Percentiles rank a stretch among this genome's conserved stretches.
phyloP scores from a whole-genome alignment of 768 basidiomycete genomes.

The Trametes punicea region DNA sequence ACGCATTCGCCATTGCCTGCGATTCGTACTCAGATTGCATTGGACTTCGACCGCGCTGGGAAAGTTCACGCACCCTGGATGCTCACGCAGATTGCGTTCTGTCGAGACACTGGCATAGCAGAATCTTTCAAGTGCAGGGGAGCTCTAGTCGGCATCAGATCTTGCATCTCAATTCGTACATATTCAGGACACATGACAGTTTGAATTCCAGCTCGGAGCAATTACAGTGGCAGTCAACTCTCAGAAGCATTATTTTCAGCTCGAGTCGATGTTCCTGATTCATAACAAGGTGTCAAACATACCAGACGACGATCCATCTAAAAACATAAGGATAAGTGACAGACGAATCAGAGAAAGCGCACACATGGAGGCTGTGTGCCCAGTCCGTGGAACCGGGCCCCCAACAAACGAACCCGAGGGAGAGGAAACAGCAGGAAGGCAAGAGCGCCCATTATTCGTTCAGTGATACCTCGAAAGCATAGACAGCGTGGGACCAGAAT shows the following conservation, averaged over 20 bases:
- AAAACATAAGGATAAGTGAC: constrained; percentile 9
- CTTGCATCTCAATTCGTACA: not conserved
- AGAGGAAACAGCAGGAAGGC: constrained; percentile 19
- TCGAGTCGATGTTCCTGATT: not conserved
- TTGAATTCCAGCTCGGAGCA: not conserved
- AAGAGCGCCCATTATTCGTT: constrained; percentile 18
- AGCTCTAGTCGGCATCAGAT: constrained; percentile 2
- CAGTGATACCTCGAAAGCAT: constrained; percentile 8
- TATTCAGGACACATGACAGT: not conserved
- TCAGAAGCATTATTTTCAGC: not conserved
- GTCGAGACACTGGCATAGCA: not conserved
- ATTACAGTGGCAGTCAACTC: not conserved
- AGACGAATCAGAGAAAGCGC: not conserved
- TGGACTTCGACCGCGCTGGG: not conserved
- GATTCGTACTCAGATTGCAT: not conserved
- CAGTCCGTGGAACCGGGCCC: constrained; percentile 4
- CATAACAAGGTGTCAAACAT: not conserved
- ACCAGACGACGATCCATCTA: not conserved
- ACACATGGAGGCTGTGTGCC: constrained; percentile 4
- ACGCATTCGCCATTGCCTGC: not conserved
- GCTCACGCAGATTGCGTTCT: not conserved
- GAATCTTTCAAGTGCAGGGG: not conserved
- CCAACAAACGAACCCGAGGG: constrained; percentile 4
- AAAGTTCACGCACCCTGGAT: not conserved
- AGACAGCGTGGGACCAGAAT: constrained; percentile 9